phyloP scores from a whole-genome alignment of 1,139 yeast species.

The Blastobotrys proliferans region DNA sequence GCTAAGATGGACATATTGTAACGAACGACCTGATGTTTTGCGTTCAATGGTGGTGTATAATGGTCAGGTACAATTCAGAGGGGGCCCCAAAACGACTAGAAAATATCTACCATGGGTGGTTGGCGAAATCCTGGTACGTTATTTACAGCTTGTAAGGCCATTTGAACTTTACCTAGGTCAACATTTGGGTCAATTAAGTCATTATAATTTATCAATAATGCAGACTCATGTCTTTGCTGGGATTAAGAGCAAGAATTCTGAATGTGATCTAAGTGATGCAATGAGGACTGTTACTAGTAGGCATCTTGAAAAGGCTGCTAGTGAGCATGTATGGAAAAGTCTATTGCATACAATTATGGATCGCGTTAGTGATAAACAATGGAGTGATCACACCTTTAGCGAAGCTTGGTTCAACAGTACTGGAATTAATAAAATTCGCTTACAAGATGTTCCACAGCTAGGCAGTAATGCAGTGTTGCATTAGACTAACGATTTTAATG shows the following conservation, averaged over 20 bases:
- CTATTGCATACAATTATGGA: constrained; percentile 11
- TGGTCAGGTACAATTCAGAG: constrained; percentile 3
- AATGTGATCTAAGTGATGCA: constrained; percentile 9
- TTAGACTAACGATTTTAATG: neutral
- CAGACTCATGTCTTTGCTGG: constrained; percentile 8
- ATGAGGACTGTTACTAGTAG: constrained; percentile 7
- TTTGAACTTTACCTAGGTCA: constrained; percentile 10
- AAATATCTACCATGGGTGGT: constrained; percentile 10
- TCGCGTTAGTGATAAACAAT: constrained; percentile 6
- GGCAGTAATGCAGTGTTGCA: constrained; percentile 4
- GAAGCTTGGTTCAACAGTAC: constrained; percentile 14
- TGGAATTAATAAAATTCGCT: constrained; percentile 4
- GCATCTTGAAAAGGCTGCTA: constrained; percentile 7
- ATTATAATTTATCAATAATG: too few relatives aligned
- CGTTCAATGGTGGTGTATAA: constrained; percentile 3
- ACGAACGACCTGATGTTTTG: neutral
- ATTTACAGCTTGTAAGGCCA: constrained; percentile 9
- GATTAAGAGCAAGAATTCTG: constrained; percentile 3
- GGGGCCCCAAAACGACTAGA: neutral
- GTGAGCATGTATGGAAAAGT: constrained; percentile 13
- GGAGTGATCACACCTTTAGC: constrained; percentile 8
- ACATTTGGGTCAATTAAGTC: neutral
- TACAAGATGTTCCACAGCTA: constrained; percentile 3
- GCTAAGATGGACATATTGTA: constrained; percentile 6
- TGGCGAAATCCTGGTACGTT: constrained; percentile 8